phyloP scores from a whole-genome alignment of 2,329 filamentous ascomycete species.

The Aspergillus ibericus region DNA sequence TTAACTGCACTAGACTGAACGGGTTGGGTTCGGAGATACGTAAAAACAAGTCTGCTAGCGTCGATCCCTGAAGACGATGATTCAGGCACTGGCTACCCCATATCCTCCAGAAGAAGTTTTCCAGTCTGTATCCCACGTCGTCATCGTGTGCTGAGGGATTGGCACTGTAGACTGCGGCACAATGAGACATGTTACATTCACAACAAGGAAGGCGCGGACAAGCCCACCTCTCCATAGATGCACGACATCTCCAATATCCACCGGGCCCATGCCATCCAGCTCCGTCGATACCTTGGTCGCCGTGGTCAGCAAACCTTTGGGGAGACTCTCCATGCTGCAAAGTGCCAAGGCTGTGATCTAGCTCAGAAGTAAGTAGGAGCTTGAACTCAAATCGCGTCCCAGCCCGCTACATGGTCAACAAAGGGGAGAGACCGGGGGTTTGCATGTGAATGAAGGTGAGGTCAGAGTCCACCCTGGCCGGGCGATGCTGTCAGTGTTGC shows the following conservation, averaged over 20 bases:
- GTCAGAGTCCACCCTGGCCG: background rate
- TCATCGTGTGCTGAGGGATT: slow-evolving; percentile 46
- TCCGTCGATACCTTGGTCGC: slow-evolving; percentile 38
- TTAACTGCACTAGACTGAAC: slow-evolving; percentile 20
- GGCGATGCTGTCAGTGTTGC: slow-evolving; percentile 10
- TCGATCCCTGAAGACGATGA: slow-evolving; percentile 38
- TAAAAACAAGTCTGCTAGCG: slow-evolving; percentile 46
- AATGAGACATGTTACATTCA: slow-evolving; percentile 9
- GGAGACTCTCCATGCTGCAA: slow-evolving; percentile 39
- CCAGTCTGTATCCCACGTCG: slow-evolving; percentile 45
- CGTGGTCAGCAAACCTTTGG: slow-evolving; percentile 45
- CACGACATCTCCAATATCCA: slow-evolving; percentile 45
- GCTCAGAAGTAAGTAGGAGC: background rate
- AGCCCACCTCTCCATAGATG: slow-evolving; percentile 52
- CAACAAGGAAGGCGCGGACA: slow-evolving; percentile 2
- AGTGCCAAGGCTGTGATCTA: background rate
- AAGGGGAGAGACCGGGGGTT: background rate
- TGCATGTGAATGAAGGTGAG: background rate
- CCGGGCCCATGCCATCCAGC: slow-evolving; percentile 40
- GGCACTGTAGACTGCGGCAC: slow-evolving; percentile 44
- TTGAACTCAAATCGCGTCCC: background rate
- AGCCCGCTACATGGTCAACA: slow-evolving; percentile 15
- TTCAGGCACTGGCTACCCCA: slow-evolving; percentile 46
- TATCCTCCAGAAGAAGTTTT: slow-evolving; percentile 56
- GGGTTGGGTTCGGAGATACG: slow-evolving; percentile 41